phyloP scores from a whole-genome alignment of 371 early-diverging fungal species.

The Batrachochytrium dendrobatidis region DNA sequence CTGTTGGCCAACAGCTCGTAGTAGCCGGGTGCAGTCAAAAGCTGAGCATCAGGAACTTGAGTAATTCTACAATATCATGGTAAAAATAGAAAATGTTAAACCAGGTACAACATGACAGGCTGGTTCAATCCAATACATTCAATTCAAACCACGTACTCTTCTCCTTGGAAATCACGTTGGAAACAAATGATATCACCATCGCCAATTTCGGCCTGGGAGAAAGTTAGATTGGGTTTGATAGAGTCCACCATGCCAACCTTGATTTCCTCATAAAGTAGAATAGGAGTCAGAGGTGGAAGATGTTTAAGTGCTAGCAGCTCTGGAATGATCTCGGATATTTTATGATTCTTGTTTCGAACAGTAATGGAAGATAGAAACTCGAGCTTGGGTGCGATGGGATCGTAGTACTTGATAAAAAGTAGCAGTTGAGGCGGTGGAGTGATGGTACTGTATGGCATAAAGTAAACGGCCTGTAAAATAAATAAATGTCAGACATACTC shows the following conservation, averaged over 20 bases:
- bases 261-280: constrained; percentile 81
- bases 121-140: too few relatives aligned
- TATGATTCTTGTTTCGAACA: constrained; percentile 36
- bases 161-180: constrained; percentile 49
- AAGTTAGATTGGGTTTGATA: constrained; percentile 56
- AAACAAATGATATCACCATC: constrained; percentile 88
- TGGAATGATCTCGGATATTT: constrained; percentile 60
- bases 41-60: constrained; percentile 24
- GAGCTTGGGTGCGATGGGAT: constrained; percentile 54
- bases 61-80: too few relatives aligned
- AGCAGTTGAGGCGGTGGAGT: constrained; percentile 11
- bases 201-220: constrained; percentile 70
- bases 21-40: constrained; percentile 56
- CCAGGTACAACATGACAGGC: too few relatives aligned
- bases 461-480: neutral
- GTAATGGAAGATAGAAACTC: constrained; percentile 37
- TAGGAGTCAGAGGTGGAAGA: constrained; percentile 47
- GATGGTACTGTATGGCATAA: neutral
- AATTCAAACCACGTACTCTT: constrained; percentile 43
- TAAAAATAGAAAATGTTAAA: too few relatives aligned
- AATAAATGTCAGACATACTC: too few relatives aligned
- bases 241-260: constrained; percentile 83
- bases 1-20: constrained; percentile 66
- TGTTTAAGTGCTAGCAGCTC: constrained; percentile 44
- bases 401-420: constrained; percentile 81